These are phyloP conservation scores for Termitomyces sp. DNA, from an alignment of 768 basidiomycete genomes.

Conservation along the genomic window DNA sequence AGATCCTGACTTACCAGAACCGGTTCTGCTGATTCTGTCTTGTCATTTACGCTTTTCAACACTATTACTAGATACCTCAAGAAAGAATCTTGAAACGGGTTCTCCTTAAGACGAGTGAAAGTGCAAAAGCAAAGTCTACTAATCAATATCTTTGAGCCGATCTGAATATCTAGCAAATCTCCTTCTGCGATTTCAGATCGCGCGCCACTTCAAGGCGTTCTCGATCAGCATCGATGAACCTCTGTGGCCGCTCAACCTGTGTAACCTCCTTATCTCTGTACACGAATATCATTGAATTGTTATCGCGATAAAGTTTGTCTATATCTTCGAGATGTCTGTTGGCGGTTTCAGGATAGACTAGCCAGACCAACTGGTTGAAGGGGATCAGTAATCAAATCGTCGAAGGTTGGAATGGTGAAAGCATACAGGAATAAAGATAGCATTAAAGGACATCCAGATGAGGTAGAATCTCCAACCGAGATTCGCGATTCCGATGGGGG, in stretches of 20 bases:
- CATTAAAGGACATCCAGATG: slow-evolving; percentile 45
- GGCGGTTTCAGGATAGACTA: slow-evolving; percentile 44
- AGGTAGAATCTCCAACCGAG: slow-evolving; percentile 46
- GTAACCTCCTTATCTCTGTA: slow-evolving; percentile 36
- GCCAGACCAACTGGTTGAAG: slow-evolving; percentile 31
- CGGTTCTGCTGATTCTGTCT: neutral
- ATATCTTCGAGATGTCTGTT: slow-evolving; percentile 47
- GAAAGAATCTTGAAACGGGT: neutral
- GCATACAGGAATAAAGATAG: slow-evolving; percentile 41
- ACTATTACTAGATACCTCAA: neutral
- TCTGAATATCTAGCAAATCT: neutral
- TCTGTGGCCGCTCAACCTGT: slow-evolving; percentile 35
- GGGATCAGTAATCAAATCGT: neutral
- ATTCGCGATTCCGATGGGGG: slow-evolving; percentile 38
- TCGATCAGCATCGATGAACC: slow-evolving; percentile 33
- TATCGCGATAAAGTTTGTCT: slow-evolving; percentile 41
- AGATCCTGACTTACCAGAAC: neutral
- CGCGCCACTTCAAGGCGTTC: slow-evolving; percentile 17
- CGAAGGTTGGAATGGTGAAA: neutral
- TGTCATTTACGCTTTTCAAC: neutral
- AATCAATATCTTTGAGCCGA: neutral
- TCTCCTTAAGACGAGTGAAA: neutral
- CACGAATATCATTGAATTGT: slow-evolving; percentile 34
- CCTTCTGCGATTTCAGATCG: neutral
- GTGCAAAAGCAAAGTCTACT: neutral